Conservation (phyloP, 139 green algal genomes). For the Pleodorina starrii region DNA sequence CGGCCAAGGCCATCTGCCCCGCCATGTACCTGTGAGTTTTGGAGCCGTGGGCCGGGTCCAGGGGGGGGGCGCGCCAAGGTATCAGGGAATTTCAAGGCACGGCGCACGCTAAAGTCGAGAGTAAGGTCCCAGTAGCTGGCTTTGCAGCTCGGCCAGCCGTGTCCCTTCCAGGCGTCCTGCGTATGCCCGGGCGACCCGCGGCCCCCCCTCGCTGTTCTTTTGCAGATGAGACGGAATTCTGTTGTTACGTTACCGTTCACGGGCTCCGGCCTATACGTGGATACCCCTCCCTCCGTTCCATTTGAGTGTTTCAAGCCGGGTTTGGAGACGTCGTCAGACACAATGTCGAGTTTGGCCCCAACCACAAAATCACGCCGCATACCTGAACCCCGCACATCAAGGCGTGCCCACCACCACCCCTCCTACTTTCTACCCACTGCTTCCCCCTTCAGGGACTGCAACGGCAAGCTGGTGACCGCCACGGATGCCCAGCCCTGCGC, state of each 20-base stretch:
- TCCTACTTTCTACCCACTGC: too few relatives aligned
- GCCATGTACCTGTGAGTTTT: slow-evolving; percentile 50
- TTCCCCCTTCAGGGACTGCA: slow-evolving; percentile 48
- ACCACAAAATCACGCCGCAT: neutral
- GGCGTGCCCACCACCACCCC: too few relatives aligned
- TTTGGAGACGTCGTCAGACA: neutral
- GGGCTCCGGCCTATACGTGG: too few relatives aligned
- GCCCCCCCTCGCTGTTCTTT: neutral
- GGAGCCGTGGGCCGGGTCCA: too few relatives aligned
- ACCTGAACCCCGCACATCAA: neutral
- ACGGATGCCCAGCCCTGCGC: slow-evolving; percentile 9
- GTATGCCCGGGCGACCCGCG: neutral
- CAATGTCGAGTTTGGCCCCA: neutral
- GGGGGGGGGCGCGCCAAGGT: too few relatives aligned
- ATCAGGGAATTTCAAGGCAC: too few relatives aligned
- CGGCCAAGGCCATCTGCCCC: slow-evolving; percentile 51
- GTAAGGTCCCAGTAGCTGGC: neutral
- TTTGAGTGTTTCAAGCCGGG: neutral
- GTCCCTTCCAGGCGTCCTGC: too few relatives aligned
- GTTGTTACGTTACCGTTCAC: too few relatives aligned
- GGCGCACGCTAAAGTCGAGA: neutral
- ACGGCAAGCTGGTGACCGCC: neutral
- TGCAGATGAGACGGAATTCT: too few relatives aligned
- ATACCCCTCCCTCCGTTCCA: neutral
- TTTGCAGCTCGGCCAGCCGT: neutral